Evolutionary conservation across 139 green algal genomes (phyloP).

Genomic region (Chlorella sp.): DNA sequence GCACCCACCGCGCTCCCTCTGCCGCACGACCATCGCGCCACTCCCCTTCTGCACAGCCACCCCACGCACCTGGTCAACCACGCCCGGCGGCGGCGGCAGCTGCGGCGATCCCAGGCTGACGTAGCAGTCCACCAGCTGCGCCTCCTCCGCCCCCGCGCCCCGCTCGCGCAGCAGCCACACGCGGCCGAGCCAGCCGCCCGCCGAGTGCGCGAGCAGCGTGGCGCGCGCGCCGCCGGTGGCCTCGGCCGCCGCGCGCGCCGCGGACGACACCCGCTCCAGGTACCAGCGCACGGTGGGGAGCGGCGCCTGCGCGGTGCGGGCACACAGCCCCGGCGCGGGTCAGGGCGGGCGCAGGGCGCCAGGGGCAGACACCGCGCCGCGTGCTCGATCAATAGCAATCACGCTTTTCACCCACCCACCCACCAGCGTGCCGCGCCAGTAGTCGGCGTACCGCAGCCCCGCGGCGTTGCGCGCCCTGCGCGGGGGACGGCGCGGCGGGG

Average conservation of each 20-base stretch:
- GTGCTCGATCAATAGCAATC: too few relatives aligned
- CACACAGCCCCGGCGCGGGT: too few relatives aligned
- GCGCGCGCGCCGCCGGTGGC: constrained; percentile 58
- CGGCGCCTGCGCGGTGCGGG: too few relatives aligned
- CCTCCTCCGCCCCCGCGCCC: not conserved
- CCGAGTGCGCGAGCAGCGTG: constrained; percentile 87
- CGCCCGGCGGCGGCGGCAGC: constrained; percentile 48
- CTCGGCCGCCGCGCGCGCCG: constrained; percentile 64
- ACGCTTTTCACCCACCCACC: too few relatives aligned
- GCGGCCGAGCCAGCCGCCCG: constrained; percentile 85
- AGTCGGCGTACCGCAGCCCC: constrained; percentile 75
- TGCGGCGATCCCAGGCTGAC: constrained; percentile 83
- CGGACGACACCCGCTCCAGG: constrained; percentile 61
- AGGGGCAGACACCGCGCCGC: too few relatives aligned
- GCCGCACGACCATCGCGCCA: not conserved
- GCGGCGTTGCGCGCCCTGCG: constrained; percentile 74
- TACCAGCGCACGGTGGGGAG: constrained; percentile 95
- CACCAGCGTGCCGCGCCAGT: constrained; percentile 91
- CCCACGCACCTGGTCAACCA: constrained; percentile 78
- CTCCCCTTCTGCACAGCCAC: not conserved
- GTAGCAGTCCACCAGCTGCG: constrained; percentile 57
- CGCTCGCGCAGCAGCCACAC: too few relatives aligned
- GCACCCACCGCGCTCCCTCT: not conserved
- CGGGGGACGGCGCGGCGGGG: too few relatives aligned
- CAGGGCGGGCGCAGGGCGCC: too few relatives aligned